Percentiles rank a stretch among this genome's conserved stretches.
These are phyloP conservation scores for Dendrostoma leiphaemia DNA, from an alignment of 2,329 filamentous ascomycete genomes.

Conservation along the genomic window DNA sequence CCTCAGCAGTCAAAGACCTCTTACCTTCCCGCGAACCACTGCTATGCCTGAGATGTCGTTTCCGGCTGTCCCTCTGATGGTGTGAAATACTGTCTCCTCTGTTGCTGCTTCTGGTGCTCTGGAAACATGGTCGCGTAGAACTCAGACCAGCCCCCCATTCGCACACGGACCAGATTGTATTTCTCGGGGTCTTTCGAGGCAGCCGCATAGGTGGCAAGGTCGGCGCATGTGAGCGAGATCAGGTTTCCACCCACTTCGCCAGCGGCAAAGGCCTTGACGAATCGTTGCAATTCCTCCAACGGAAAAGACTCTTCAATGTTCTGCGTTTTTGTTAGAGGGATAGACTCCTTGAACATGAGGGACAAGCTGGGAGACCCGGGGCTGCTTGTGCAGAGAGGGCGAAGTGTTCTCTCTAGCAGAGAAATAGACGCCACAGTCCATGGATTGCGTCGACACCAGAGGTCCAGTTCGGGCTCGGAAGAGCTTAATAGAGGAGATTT, in stretches of 20 bases:
- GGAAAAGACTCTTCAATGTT: conserved; percentile 24
- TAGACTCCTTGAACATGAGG: no score
- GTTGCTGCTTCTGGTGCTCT: conserved; percentile 22
- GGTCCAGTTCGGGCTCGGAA: not conserved
- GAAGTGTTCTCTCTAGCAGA: no score
- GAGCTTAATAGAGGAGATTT: not conserved
- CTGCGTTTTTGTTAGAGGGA: not conserved
- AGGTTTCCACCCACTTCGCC: conserved; percentile 22
- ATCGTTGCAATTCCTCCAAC: conserved; percentile 13
- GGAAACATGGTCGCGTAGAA: conserved; percentile 24
- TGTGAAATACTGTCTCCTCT: conserved; percentile 22
- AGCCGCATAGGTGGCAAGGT: conserved; percentile 20
- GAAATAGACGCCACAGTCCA: no score
- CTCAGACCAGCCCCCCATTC: conserved; percentile 24
- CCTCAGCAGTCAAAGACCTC: no score
- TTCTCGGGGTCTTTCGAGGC: conserved; percentile 22
- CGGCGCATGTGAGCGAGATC: conserved; percentile 23
- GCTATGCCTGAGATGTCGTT: no score
- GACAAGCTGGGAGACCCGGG: no score
- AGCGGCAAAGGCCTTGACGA: conserved; percentile 18
- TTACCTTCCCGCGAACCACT: no score
- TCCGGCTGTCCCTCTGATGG: no score
- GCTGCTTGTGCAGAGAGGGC: no score
- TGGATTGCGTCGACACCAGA: no score
- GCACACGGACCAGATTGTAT: conserved; percentile 23